Percentiles rank a stretch among this genome's conserved stretches.
These are phyloP conservation scores for Schizochytrium sp. DNA, from an alignment of 108 stramenopile genomes.

Conservation along the genomic window DNA sequence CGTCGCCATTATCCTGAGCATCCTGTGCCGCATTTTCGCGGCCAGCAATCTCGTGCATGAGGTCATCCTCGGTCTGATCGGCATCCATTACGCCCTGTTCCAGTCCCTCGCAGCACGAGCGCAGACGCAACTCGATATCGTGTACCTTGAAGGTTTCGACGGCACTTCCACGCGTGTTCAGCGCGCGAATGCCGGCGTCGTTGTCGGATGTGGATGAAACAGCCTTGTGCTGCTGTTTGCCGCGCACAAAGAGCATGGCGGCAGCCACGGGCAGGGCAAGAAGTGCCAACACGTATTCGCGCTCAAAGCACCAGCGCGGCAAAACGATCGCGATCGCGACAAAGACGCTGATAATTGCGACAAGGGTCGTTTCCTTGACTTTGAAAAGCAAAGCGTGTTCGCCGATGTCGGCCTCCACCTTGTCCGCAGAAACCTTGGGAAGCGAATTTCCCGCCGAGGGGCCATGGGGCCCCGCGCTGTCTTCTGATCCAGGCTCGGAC, in stretches of 20 bases:
- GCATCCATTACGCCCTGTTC: not conserved
- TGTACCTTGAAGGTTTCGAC: not conserved
- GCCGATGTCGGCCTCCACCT: too few species aligned
- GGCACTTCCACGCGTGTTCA: not conserved
- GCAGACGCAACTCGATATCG: not conserved
- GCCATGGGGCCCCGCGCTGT: too few species aligned
- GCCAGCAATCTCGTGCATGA: not conserved
- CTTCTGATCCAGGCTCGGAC: too few species aligned
- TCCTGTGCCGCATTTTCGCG: not conserved
- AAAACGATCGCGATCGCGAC: not conserved
- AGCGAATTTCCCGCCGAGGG: too few species aligned
- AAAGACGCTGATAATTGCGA: not conserved
- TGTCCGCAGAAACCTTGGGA: too few species aligned
- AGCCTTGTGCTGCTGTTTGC: not conserved
- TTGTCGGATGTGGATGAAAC: not conserved
- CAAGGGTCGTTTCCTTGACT: not conserved
- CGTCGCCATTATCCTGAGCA: not conserved
- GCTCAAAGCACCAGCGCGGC: not conserved
- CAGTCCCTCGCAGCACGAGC: not conserved
- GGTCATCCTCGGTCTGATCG: not conserved
- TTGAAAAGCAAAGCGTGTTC: not conserved
- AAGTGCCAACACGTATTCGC: not conserved
- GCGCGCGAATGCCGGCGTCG: not conserved
- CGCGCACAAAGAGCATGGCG: conserved; percentile 3
- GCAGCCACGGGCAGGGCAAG: not conserved